Evolutionary conservation across 2,329 filamentous ascomycete genomes (phyloP), one percentile per base, ranked within the genome.

Genomic region (Rhinocladiella mackenziei): DNA sequence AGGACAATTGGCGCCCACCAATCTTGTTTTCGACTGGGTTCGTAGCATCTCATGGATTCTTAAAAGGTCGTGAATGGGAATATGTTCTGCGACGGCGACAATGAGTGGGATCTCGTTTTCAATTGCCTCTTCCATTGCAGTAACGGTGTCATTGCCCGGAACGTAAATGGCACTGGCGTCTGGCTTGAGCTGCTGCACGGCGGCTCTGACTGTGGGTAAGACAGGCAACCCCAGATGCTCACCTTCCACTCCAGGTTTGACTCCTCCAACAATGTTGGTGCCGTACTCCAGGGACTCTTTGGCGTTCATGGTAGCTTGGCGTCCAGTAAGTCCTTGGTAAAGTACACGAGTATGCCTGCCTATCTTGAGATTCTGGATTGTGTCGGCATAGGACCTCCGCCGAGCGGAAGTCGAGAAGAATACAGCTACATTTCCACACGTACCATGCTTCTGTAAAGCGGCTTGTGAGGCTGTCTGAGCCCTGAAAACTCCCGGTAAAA

Each of bases 111-210:
- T 81, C 58, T 89, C 84, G 0, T 84, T 84, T 62, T 83, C 84
- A 39, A 89, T 85, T 1, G 86, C 85, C 61, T 89, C 84, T 61
- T 86, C 81, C 56, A 91, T 89, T 0, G 86, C 86, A 18, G 72
- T 71, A 0, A 81, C 74, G 1, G 85, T 86, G 53, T 84, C 78
- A 47, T 81, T 77, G n/a, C 85, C 84, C 1, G 85, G 81, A 2
- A 89, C 86, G 55, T 87, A 89, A 43, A 91, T 84, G 3, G 81
- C 84, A 1, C 85, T 88, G 3, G 84, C 86, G 65, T 89, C 80
- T 2, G 86, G 85, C 56, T 81, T 85, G 26, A 87, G 67, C 55
- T 77, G 70, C 54, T 83, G 76, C 67, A 84, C 80, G 5, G 86
- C 86, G 59, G 74, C 77, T 57, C 74, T 73, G 20, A 89, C 81